Evolutionary conservation across 495 filamentous ascomycete species (phyloP), one percentile per base, ranked within the genome.

Genomic region (Tuber brumale): DNA sequence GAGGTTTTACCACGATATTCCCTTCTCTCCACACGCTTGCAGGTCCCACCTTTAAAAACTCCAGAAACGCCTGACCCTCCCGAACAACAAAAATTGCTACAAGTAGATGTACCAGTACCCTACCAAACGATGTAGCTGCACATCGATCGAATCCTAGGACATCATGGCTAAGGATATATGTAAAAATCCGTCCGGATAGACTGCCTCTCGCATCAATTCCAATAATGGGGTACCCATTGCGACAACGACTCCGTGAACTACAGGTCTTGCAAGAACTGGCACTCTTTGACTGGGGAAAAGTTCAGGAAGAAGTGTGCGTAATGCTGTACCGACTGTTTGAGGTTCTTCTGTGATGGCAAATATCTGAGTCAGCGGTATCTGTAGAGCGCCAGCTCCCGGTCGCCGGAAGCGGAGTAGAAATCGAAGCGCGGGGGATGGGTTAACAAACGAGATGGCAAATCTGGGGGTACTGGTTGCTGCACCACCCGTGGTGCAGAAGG

Each of bases 151-250:
- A 35, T 18, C 57, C 27, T 66, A 66, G 57, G 84, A 86, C 81
- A 92, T 86, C 91, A 97, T 92, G n/a, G 91, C 87, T 9, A 99
- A 88, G 66, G 92, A 92, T 19, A 98, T 82, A 85, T 95, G 93
- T 31, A 97, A 83, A 91, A 95, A 99, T 1, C 95, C 95, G 84
- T 99, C 95, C 0, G 92, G 89, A 85, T 98, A 98, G 0, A 93
- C 89, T 23, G 92, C 92, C 73, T 89, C 90, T 61, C 91, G 86
- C 83, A 94, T 90, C 44, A 99, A 85, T 70, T 98, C 95, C 80
- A 95, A 93, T 39, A 98, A 84, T n/a, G 90, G 90, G 1, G 94
- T 92, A 74, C 85, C 85, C 87, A 98, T 91, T 8, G 95, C 94
- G 74, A 97, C 88, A 5, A 91, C 89, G 6, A 90, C 92, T 7